phyloP scores from a whole-genome alignment of 441 rosid genomes.

The Breynia disticha region DNA sequence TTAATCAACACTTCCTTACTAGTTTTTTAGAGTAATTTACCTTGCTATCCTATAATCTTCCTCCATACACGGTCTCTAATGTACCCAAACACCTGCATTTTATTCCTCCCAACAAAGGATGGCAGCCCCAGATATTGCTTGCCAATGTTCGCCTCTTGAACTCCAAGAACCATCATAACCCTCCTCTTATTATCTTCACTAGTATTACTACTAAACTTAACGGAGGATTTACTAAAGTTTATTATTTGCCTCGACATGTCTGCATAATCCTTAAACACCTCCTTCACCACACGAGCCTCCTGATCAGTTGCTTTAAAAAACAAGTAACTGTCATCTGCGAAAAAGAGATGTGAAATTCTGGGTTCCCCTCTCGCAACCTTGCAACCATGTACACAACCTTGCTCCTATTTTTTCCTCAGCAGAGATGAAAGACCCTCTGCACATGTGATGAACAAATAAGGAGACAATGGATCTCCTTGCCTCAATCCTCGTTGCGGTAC shows the following conservation, averaged over 20 bases:
- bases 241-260: background rate
- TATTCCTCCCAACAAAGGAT: background rate
- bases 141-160: too few species aligned
- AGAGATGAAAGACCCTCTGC: background rate
- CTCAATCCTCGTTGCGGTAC: background rate
- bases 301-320: too few species aligned
- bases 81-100: background rate
- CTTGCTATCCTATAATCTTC: conserved; percentile 1
- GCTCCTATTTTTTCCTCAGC: background rate
- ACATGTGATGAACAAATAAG: background rate
- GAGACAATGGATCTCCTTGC: background rate
- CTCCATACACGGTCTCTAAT: background rate
- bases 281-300: too few species aligned
- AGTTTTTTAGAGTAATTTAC: too few species aligned
- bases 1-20: too few species aligned
- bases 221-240: background rate
- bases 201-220: background rate
- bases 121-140: background rate
- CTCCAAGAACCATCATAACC: background rate
- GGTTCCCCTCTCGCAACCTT: background rate
- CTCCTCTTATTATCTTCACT: background rate
- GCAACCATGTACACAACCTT: background rate
- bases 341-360: background rate
- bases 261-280: background rate
- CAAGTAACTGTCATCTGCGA: background rate